A percentile compares a stretch with the other conserved stretches of the same genome.
These are phyloP conservation scores for Phaseolus coccineus DNA, from an alignment of 331 rosid genomes.

Conservation along the genomic window DNA sequence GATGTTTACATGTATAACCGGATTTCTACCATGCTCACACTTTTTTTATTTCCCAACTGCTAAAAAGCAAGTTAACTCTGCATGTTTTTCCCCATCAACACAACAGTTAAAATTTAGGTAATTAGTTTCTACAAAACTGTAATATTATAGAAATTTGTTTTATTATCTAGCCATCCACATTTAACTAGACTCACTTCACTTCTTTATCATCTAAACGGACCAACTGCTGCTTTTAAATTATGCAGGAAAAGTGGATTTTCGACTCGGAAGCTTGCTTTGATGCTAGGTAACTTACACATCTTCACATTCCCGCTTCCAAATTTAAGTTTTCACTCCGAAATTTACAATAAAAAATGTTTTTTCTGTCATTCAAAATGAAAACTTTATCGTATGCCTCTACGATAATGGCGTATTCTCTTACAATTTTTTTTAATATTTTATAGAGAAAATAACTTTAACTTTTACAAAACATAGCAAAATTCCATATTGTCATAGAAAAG, in stretches of 20 bases:
- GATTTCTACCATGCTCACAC: background rate
- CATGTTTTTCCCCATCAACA: too few species aligned
- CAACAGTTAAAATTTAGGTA: too few species aligned
- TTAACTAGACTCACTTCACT: background rate
- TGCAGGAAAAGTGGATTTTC: constrained; percentile 24
- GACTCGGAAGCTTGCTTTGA: constrained; percentile 17
- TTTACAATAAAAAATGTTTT: background rate
- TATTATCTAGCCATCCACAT: background rate
- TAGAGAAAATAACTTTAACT: too few species aligned
- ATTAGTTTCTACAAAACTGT: background rate
- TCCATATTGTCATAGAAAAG: too few species aligned
- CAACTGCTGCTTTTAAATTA: background rate
- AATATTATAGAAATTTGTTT: background rate
- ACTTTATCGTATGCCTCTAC: too few species aligned
- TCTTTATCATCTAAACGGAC: background rate
- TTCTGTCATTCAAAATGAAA: background rate
- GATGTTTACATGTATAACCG: too few species aligned
- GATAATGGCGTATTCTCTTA: background rate
- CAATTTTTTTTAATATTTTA: too few species aligned
- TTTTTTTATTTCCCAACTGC: background rate
- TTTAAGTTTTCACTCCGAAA: background rate
- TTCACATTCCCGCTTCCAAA: background rate
- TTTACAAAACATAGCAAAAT: too few species aligned
- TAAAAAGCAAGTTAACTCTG: background rate
- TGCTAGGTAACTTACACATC: constrained; percentile 32